Percentiles rank a stretch among this genome's conserved stretches.
Evolutionary conservation across 805 yeast species (phyloP).

Genomic region (Cyberlindnera euphorbiae): DNA sequence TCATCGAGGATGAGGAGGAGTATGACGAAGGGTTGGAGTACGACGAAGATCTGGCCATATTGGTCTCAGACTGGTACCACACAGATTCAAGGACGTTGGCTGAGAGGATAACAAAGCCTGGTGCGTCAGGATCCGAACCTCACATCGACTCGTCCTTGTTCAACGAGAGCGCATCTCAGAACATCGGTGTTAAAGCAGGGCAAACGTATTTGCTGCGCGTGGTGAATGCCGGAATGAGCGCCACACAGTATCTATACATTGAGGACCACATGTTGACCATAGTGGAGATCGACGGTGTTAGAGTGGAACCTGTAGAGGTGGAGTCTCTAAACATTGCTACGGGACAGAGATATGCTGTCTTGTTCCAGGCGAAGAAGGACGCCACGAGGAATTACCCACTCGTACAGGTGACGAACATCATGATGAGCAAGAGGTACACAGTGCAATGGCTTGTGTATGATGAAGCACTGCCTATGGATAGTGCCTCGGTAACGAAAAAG

Average conservation of each 20-base stretch:
- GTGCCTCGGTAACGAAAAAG: conserved; percentile 32
- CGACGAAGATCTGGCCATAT: conserved; percentile 42
- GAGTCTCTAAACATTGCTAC: conserved; percentile 53
- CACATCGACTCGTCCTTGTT: conserved; percentile 41
- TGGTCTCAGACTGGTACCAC: conserved; percentile 49
- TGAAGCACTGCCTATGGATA: conserved; percentile 33
- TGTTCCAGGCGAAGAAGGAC: conserved; percentile 46
- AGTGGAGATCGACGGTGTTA: conserved; percentile 57
- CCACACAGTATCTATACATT: conserved; percentile 49
- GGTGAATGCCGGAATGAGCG: conserved; percentile 53
- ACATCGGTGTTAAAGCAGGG: conserved; percentile 37
- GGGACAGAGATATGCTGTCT: conserved; percentile 72
- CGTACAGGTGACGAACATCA: conserved; percentile 52
- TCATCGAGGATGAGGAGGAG: conserved; percentile 29
- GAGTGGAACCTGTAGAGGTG: conserved; percentile 44
- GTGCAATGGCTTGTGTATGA: conserved; percentile 50
- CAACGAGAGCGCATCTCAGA: conserved; percentile 44
- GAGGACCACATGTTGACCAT: conserved; percentile 50
- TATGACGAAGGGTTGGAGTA: conserved; percentile 24
- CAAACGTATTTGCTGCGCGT: conserved; percentile 46
- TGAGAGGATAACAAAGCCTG: conserved; percentile 35
- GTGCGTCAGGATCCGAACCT: conserved; percentile 44
- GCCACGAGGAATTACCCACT: conserved; percentile 39
- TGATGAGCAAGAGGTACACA: conserved; percentile 64
- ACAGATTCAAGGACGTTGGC: conserved; percentile 31